A percentile compares a stretch with the other conserved stretches of the same genome.
These are phyloP conservation scores for Zoysia japonica DNA, from an alignment of 176 grass and related monocot species.

Conservation along the genomic window DNA sequence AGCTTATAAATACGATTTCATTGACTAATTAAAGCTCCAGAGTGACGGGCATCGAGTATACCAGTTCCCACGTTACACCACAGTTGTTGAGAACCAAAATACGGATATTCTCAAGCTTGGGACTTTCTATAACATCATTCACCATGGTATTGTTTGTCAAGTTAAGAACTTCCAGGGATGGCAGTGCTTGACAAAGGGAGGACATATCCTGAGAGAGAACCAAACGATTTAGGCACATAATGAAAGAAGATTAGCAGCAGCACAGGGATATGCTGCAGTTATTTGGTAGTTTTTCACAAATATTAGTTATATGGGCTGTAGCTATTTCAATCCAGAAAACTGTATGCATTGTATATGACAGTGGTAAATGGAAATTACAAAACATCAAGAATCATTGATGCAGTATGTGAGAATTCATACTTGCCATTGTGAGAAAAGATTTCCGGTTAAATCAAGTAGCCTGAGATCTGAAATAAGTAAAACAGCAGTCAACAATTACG, in stretches of 20 bases:
- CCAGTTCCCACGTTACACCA: conserved; percentile 73
- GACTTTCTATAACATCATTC: conserved; percentile 50
- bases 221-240: conserved; percentile 17
- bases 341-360: not conserved
- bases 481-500: conserved; percentile 10
- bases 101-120: conserved; percentile 51
- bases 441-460: conserved; percentile 93
- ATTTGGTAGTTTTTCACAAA: not conserved
- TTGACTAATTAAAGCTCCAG: conserved; percentile 17
- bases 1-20: conserved; percentile 23
- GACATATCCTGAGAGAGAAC: conserved; percentile 62
- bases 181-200: conserved; percentile 76
- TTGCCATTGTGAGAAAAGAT: conserved; percentile 85
- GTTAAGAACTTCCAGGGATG: conserved; percentile 81
- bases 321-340: not conserved
- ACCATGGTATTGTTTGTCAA: conserved; percentile 87
- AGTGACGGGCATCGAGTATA: conserved; percentile 26
- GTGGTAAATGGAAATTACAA: conserved; percentile 5
- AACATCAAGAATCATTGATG: not conserved
- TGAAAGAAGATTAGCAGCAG: not conserved
- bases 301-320: not conserved
- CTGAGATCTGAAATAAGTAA: conserved; percentile 72
- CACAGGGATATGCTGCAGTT: conserved; percentile 5
- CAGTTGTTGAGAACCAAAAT: conserved; percentile 89
- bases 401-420: conserved; percentile 40